Evolutionary conservation across 306 rosid genomes (phyloP), one percentile per base, ranked within the genome.

Genomic region (Vachellia pachyceras): DNA sequence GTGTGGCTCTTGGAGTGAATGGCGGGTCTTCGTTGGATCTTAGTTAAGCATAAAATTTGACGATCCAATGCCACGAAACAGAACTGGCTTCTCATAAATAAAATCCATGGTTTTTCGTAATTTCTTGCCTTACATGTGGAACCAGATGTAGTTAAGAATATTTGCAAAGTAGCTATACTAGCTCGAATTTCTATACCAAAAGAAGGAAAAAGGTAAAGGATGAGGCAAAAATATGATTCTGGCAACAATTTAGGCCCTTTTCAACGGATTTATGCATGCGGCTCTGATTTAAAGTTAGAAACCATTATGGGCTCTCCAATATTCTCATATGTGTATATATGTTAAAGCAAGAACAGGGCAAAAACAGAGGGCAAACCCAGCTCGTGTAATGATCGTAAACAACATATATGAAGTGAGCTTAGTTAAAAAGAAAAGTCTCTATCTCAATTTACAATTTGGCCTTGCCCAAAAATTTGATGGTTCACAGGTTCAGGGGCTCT

Each of bases 191-290:
- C 12, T 5, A 35, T 35, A 35, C n/a, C 10, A 64, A 35, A 64
- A 64, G 40, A 61, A 13, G n/a, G 22, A 64, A 64, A 64, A 64
- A 33, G 69, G 69, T 22, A 55, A 63, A 63, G 14, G 42, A 63
- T 33, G 42, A 33, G 17, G 17, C 41, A 63, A 63, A 33, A 33
- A 33, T 14, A 33, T 63, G 69, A 33, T 33, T 63, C 67, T 25
- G 37, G 36, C 67, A 25, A 54, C 60, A 60, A 25, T 2, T 10
- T 12, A 12, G 36, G 39, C 37, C 3, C 25, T 25, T 18, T 11
- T 25, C 9, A 18, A 25, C 15, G 67, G 67, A 4, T 60, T 61
- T 58, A 23, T 58, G 65, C 65, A 61, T 5, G 40, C 37, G 41
- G 40, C 68, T 29, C n/a, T 61, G 39, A 29, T 61, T 12, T 61